Evolutionary conservation across 768 basidiomycete genomes (phyloP), one percentile per base, ranked within the genome.

Genomic region (Boletus fagicola): DNA sequence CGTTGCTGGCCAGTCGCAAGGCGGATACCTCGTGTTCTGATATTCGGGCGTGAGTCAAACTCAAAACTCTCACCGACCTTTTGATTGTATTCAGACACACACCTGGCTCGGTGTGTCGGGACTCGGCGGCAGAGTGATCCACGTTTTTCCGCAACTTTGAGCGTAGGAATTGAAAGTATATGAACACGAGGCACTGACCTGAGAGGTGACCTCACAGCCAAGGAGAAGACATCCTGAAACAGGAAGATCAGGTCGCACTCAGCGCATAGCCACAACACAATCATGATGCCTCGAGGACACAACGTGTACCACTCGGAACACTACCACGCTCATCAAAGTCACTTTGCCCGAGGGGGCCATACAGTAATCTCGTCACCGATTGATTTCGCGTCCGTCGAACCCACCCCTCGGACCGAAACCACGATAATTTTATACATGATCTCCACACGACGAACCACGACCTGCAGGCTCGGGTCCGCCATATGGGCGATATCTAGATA

Each of bases 221-320:
- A n/a, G 33, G 31, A 31, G 39, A 1, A 31, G 36, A 20, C 30
- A 35, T 30, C 15, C 40, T 46, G 36, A 56, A 49, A 57, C 30
- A 40, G 40, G 49, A 35, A 56, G 31, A 28, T 39, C 35, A 36
- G 20, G 20, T 42, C 20, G 12, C 40, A 42, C 6, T 12, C 31
- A 28, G 5, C 2, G 12, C 8, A 66, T 36, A 62, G 66, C 67
- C 66, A 68, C 65, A 44, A 11, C 40, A 3, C 28, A 38, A n/a
- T 42, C 30, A n/a, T 42, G 53, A 49, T 49, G 59, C 67, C 67
- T 68, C 67, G 57, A 63, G 67, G 67, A 47, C 45, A 20, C 52
- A 63, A 68, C 64, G 57, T 66, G 59, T 43, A 26, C 26, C 1
- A 10, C 38, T 52, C 33, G 16, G 42, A 62, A 24, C 49, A 58